Evolutionary conservation across 768 basidiomycete genomes (phyloP).

Genomic region (Inosperma sp.): DNA sequence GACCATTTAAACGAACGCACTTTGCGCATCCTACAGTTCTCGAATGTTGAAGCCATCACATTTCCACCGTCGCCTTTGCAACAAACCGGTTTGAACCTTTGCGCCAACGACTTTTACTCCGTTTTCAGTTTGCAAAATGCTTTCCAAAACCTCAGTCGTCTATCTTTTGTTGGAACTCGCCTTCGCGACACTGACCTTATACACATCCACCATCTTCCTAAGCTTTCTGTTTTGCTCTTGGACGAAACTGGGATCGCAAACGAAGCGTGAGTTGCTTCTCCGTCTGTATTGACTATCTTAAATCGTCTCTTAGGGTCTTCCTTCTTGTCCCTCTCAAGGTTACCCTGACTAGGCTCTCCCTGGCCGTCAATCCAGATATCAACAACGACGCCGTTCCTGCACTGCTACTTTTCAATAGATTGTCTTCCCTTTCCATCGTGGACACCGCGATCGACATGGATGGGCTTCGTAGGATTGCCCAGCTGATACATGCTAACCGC

Average conservation of each 20-base stretch:
- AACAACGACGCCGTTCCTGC: constrained; percentile 55
- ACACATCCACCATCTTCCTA: constrained; percentile 51
- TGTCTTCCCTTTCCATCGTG: constrained; percentile 47
- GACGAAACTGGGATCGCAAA: constrained; percentile 55
- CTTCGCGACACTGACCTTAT: constrained; percentile 47
- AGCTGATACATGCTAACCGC: constrained; percentile 30
- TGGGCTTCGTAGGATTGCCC: constrained; percentile 51
- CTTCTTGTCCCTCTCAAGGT: constrained; percentile 52
- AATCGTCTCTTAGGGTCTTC: constrained; percentile 41
- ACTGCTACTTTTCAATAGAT: constrained; percentile 42
- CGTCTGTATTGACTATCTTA: neutral
- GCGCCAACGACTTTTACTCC: constrained; percentile 19
- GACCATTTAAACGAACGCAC: constrained; percentile 46
- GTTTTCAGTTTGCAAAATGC: constrained; percentile 49
- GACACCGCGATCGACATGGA: constrained; percentile 54
- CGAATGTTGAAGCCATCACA: constrained; percentile 41
- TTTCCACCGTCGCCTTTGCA: constrained; percentile 27
- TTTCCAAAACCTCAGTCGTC: constrained; percentile 46
- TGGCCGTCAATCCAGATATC: constrained; percentile 50
- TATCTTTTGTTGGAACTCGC: constrained; percentile 45
- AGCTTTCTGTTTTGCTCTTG: constrained; percentile 42
- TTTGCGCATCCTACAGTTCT: constrained; percentile 42
- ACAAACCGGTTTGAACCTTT: neutral
- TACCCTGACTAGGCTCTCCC: constrained; percentile 47
- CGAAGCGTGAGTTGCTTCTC: constrained; percentile 45